A percentile compares a stretch with the other conserved stretches of the same genome.
phyloP scores from a whole-genome alignment of 139 green algal genomes.

The Tetradesmus lagerheimii region DNA sequence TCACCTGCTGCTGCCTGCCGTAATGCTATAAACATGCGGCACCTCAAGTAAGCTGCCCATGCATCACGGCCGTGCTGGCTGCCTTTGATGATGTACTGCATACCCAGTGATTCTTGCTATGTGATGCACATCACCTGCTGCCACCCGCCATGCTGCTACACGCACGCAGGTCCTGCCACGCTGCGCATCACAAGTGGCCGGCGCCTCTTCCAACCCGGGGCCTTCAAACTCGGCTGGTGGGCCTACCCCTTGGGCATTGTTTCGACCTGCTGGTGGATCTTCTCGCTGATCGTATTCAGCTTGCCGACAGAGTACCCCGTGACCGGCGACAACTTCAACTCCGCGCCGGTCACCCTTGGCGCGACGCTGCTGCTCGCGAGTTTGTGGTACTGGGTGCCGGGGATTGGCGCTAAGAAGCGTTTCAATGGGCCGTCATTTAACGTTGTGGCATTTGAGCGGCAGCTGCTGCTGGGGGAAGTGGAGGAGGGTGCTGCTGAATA shows the following conservation, averaged over 20 bases:
- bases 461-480: neutral
- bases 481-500: neutral
- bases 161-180: conserved; percentile 25
- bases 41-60: no score
- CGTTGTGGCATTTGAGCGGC: conserved; percentile 21
- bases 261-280: conserved; percentile 26
- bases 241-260: conserved; percentile 28
- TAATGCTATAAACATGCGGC: neutral
- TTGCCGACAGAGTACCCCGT: conserved; percentile 20
- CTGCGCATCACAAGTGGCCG: conserved; percentile 15
- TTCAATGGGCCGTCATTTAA: conserved; percentile 32
- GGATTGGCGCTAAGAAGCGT: neutral
- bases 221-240: conserved; percentile 25
- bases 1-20: neutral
- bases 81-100: no score
- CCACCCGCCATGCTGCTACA: neutral
- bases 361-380: neutral
- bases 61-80: no score
- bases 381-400: neutral
- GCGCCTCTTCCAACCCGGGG: neutral
- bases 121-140: neutral
- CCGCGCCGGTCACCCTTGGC: neutral
- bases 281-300: conserved; percentile 19
- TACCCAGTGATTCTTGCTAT: no score
- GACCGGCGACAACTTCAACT: conserved; percentile 31